Evolutionary conservation across 208 protist genomes (phyloP).

Genomic region (Tritrichomonas musculus): DNA sequence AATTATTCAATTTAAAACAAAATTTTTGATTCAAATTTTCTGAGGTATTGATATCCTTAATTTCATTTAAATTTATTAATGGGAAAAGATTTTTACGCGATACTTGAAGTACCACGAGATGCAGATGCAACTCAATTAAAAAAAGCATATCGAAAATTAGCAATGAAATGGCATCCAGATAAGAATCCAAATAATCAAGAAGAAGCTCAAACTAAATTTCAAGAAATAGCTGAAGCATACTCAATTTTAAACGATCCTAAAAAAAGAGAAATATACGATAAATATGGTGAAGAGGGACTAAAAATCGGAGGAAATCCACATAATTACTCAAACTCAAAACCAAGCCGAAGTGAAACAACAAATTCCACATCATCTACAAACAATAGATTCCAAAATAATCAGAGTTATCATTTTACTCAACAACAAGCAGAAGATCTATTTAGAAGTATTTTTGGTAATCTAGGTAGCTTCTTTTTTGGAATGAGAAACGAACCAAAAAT

Average conservation of each 20-base stretch:
- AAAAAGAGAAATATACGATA: conserved; percentile 47
- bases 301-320: conserved; percentile 35
- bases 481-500: too few species aligned
- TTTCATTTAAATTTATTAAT: not conserved
- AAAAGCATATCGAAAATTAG: conserved; percentile 39
- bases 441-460: not conserved
- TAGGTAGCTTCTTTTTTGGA: too few species aligned
- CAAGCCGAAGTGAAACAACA: too few species aligned
- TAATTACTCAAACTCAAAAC: conserved; percentile 34
- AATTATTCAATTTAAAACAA: too few species aligned
- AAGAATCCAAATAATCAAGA: too few species aligned
- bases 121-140: not conserved
- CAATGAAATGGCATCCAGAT: too few species aligned
- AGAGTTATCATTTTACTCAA: not conserved
- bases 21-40: too few species aligned
- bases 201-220: conserved; percentile 62
- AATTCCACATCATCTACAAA: too few species aligned
- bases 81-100: conserved; percentile 33
- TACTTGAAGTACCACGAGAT: conserved; percentile 29
- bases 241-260: conserved; percentile 43
- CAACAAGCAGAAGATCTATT: not conserved
- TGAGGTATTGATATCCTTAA: too few species aligned
- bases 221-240: conserved; percentile 56
- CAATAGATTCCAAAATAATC: too few species aligned
- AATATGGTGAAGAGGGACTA: conserved; percentile 44